phyloP scores from a whole-genome alignment of 805 yeast species.

The Tetrapisispora phaffii region DNA sequence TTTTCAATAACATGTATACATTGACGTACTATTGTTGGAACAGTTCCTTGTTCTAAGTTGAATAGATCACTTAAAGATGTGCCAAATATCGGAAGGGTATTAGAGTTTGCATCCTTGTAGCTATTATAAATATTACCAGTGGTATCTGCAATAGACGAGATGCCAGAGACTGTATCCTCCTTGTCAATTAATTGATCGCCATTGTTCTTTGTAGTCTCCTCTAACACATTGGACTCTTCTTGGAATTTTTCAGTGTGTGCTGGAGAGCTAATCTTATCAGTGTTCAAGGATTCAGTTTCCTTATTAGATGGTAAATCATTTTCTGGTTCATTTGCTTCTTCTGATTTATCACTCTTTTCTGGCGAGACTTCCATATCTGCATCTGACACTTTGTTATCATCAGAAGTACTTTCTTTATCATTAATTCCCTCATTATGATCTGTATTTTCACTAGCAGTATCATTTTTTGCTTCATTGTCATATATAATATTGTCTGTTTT shows the following conservation, averaged over 20 bases:
- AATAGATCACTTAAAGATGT: constrained; percentile 66
- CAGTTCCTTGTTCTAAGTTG: constrained; percentile 79
- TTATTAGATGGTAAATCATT: not conserved
- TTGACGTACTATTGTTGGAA: constrained; percentile 80
- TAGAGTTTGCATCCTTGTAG: constrained; percentile 19
- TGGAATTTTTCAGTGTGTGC: not conserved
- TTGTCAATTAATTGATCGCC: not conserved
- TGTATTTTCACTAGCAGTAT: not conserved
- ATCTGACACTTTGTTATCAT: too few relatives aligned
- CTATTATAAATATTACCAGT: not conserved
- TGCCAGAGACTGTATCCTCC: not conserved
- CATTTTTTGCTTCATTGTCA: not conserved
- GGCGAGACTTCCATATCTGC: not conserved
- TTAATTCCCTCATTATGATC: not conserved
- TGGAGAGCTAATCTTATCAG: not conserved
- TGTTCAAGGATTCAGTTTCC: not conserved
- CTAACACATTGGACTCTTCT: not conserved
- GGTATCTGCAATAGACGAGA: not conserved
- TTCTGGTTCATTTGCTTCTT: not conserved
- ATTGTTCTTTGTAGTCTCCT: too few relatives aligned
- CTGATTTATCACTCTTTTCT: not conserved
- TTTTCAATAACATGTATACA: constrained; percentile 81
- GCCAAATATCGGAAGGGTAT: constrained; percentile 56
- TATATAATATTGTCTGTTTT: not conserved
- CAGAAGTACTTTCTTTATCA: not conserved